Conservation (phyloP, 2,329 filamentous ascomycete genomes). For the Chaetomiaceae sp. region DNA sequence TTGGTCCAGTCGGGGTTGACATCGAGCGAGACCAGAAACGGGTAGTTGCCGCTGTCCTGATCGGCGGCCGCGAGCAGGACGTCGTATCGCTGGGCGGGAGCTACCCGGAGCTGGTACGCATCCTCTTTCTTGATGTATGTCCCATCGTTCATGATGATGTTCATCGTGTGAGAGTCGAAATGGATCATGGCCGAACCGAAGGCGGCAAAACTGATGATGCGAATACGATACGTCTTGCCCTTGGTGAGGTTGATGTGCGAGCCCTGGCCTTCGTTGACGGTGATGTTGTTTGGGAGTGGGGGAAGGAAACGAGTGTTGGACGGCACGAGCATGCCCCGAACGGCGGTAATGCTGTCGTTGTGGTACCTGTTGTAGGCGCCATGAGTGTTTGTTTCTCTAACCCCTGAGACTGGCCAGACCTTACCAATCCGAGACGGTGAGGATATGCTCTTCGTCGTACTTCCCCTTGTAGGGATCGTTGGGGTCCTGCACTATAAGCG, state of each 20-base stretch:
- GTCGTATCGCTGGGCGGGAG: conserved; percentile 45
- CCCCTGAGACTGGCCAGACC: not conserved
- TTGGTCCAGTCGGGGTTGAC: conserved; percentile 41
- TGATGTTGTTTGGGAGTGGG: conserved; percentile 38
- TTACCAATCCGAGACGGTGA: conserved; percentile 44
- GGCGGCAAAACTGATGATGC: conserved; percentile 44
- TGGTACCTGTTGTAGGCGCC: conserved; percentile 40
- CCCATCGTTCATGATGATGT: conserved; percentile 43
- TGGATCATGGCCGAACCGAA: conserved; percentile 41
- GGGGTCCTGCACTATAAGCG: conserved; percentile 57
- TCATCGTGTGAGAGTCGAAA: conserved; percentile 42
- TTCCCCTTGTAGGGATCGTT: conserved; percentile 47
- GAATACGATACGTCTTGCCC: conserved; percentile 45
- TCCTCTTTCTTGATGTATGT: conserved; percentile 37
- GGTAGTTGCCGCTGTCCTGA: conserved; percentile 38
- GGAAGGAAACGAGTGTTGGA: conserved; percentile 39
- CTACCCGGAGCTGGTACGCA: conserved; percentile 38
- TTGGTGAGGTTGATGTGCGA: conserved; percentile 36
- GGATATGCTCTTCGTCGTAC: conserved; percentile 55
- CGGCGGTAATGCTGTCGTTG: conserved; percentile 35
- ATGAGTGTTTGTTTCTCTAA: not conserved
- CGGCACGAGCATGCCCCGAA: conserved; percentile 38
- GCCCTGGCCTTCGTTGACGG: conserved; percentile 42
- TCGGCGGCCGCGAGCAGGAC: conserved; percentile 36
- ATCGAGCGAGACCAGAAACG: conserved; percentile 42